Base-by-base conservation (phyloP, 2,329 filamentous ascomycete genomes). In the Calonectria montana region DNA sequence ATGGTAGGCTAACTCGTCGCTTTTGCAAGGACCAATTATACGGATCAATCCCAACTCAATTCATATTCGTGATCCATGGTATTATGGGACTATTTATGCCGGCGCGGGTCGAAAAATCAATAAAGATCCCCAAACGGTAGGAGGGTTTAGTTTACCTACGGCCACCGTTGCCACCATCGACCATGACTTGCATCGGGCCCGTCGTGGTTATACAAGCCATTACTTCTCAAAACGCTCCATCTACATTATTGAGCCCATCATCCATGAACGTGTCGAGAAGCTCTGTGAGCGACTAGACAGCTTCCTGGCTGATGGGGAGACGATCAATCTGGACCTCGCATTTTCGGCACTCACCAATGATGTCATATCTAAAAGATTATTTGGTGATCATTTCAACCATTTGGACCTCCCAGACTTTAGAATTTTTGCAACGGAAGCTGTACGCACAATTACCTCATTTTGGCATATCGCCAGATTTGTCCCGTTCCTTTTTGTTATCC, bases 341-440 rank as follows among this genome's bases (percentile, higher is more conserved):
- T 65, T 65, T n/a, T 37, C 62, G 15, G 62, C 62, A 41, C 23
- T 65, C 16, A 65, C 62, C 3, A 45, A 45, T 9, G 62, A 65
- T 18, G 39, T 65, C 23, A 53, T 65, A 3, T 65, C 43, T 13
- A 23, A 50, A 21, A 23, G 47, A 3, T n/a, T 65, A 23, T 65
- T 53, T 13, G 62, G 62, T 2, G 18, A 48, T 23, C 62, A 65
- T 27, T 65, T 65, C 25, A 37, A 53, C 15, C 48, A 27, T 25
- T 43, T 65, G 43, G 47, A 41, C 31, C 29, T 65, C 21, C 62
- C 62, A 2, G 25, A 65, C 10, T 65, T 65, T 39, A 43, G 45
- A 16, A 29, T 65, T 16, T 65, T 65, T 21, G 62, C 62, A 25
- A 65, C 62, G 1, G 62, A 65, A 41, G 47, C 62, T 4, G 47